Conservation (phyloP, 2,329 filamentous ascomycete genomes). For the Fusarium denticulatum region DNA sequence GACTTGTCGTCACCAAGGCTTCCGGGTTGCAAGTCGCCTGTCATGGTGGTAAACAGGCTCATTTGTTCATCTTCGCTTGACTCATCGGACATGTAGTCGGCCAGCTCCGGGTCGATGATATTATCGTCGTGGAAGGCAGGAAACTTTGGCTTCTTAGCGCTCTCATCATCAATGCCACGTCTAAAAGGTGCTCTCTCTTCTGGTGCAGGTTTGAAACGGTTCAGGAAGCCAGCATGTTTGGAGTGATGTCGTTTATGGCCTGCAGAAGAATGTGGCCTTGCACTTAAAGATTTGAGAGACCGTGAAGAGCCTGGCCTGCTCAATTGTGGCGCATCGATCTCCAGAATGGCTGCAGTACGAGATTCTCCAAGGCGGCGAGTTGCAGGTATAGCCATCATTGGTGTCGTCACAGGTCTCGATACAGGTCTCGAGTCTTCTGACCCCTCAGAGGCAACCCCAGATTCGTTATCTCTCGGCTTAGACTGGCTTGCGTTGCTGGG, state of each 20-base stretch:
- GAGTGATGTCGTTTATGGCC: slow-evolving; percentile 88
- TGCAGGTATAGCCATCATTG: slow-evolving; percentile 76
- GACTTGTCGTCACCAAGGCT: slow-evolving; percentile 79
- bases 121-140: slow-evolving; percentile 98
- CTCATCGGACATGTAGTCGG: slow-evolving; percentile 94
- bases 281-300: slow-evolving; percentile 80
- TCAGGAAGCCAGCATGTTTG: slow-evolving; percentile 80
- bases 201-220: slow-evolving; percentile 74
- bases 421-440: slow-evolving; percentile 63
- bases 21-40: slow-evolving; percentile 72
- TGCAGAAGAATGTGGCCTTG: slow-evolving; percentile 76
- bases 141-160: slow-evolving; percentile 71
- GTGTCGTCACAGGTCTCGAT: slow-evolving; percentile 68
- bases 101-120: slow-evolving; percentile 96
- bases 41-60: slow-evolving; percentile 80
- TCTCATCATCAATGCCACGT: slow-evolving; percentile 73
- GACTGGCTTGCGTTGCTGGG: slow-evolving; percentile 43
- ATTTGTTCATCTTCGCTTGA: slow-evolving; percentile 94
- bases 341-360: slow-evolving; percentile 86
- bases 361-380: slow-evolving; percentile 76
- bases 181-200: slow-evolving; percentile 92
- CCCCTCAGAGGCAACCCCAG: slow-evolving; percentile 52
- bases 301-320: slow-evolving; percentile 93
- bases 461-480: slow-evolving; percentile 54
- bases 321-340: slow-evolving; percentile 86